phyloP scores from a whole-genome alignment of 257 asterid species.

The Schizonepeta tenuifolia region DNA sequence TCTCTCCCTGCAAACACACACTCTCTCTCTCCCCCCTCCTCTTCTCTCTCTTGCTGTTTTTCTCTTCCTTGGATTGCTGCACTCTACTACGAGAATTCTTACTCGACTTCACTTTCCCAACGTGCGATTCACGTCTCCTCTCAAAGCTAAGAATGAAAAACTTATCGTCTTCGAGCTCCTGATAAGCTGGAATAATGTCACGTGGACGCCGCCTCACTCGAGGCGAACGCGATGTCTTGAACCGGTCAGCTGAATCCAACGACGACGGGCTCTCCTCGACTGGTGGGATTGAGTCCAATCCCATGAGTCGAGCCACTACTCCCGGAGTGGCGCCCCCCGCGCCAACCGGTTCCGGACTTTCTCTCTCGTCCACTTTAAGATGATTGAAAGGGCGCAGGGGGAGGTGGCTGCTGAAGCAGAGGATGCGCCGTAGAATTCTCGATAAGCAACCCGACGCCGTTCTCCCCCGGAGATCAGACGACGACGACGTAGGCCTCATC shows the following conservation, averaged over 20 bases:
- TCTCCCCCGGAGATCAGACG: constrained; percentile 36
- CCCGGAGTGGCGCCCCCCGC: constrained; percentile 41
- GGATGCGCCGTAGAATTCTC: constrained; percentile 60
- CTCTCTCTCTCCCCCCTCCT: constrained; percentile 32
- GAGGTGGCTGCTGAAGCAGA: constrained; percentile 50
- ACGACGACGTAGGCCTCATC: constrained; percentile 48
- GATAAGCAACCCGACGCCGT: constrained; percentile 41
- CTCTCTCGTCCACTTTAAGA: constrained; percentile 14
- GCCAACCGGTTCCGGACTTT: not conserved
- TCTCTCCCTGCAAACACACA: constrained; percentile 24
- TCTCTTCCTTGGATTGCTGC: constrained; percentile 21
- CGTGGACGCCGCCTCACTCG: constrained; percentile 36
- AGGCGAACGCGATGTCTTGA: constrained; percentile 35
- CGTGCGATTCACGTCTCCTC: not conserved
- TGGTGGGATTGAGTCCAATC: constrained; percentile 56
- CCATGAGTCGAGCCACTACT: constrained; percentile 74
- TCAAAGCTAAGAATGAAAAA: constrained; percentile 76
- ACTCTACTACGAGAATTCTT: not conserved
- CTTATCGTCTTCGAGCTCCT: constrained; percentile 66
- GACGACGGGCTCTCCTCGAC: constrained; percentile 41
- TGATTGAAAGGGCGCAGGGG: constrained; percentile 42
- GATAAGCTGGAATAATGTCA: constrained; percentile 39
- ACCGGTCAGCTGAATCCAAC: constrained; percentile 32
- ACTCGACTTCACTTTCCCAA: constrained; percentile 22
- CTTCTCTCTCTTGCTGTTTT: constrained; percentile 33